Conservation (phyloP, 148 eudicot species). For the Nepenthes mirabilis region DNA sequence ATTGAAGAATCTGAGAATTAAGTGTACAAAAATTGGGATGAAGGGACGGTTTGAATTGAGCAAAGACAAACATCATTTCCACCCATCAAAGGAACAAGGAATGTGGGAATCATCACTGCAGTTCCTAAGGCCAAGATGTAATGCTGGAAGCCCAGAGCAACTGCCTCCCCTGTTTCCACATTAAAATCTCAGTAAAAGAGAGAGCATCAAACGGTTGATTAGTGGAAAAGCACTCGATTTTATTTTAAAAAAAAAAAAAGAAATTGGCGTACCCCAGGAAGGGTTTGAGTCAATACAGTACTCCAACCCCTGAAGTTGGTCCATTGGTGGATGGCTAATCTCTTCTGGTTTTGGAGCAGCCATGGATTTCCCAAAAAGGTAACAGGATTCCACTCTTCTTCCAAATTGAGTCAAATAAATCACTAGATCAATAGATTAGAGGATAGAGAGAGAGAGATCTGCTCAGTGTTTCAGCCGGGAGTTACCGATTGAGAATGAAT, state of each 20-base stretch:
- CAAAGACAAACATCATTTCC: conserved; percentile 60
- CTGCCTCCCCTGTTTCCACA: conserved; percentile 68
- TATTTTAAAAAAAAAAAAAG: not conserved
- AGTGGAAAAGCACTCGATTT: not conserved
- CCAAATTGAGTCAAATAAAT: conserved; percentile 4
- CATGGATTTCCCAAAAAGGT: conserved; percentile 17
- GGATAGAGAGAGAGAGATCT: not conserved
- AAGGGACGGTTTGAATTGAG: not conserved
- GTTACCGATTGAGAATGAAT: conserved; percentile 4
- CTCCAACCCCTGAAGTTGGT: conserved; percentile 94
- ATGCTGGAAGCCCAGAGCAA: conserved; percentile 87
- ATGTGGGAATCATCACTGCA: conserved; percentile 88
- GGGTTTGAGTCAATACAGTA: conserved; percentile 97
- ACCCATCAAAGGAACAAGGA: conserved; percentile 85
- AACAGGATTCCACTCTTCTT: not conserved
- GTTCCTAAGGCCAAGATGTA: conserved; percentile 83
- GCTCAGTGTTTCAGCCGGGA: conserved; percentile 4
- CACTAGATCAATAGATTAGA: conserved; percentile 2
- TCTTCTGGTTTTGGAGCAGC: conserved; percentile 71
- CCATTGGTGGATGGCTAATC: conserved; percentile 83
- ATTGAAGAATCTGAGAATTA: not conserved
- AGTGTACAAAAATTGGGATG: not conserved
- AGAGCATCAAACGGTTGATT: not conserved
- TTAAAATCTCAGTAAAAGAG: not conserved
- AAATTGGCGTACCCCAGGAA: conserved; percentile 64